Base-by-base conservation (phyloP, 495 filamentous ascomycete species). In the Tuber brumale region DNA sequence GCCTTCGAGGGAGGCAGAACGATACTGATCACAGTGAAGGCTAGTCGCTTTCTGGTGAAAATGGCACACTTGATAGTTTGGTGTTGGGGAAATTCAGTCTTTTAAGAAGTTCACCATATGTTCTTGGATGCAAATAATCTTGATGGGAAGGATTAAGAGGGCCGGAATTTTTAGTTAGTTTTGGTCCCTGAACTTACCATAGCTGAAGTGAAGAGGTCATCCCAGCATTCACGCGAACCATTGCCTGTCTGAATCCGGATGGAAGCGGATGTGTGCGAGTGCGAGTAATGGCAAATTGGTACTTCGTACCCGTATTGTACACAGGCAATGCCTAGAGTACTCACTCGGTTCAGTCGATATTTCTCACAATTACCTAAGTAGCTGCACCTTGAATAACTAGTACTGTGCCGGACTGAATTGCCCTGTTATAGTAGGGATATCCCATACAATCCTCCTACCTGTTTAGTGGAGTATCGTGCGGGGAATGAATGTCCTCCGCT, bases 161-260 rank as follows among this genome's bases (percentile, higher is more conserved):
- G 23, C 14, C 27, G 57, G 57, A 35, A 66, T 35, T 66, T 35
- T 66, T 35, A 8, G 27, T 66, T 7, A 4, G 27, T 66, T 35
- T 66, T 66, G 57, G 51, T 0, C n/a, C 27, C 27, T 31, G 12
- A 51, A 51, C 48, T 27, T 27, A 31, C 27, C 27, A 3, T 1
- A 35, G 57, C 57, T 66, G 57, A 66, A 27, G 14, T 10, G 23
- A 57, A 31, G 51, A 27, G 51, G 51, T 61, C 51, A 57, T 10
- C n/a, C n/a, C 48, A 14, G 51, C 18, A 35, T 66, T 66, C 57
- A 66, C 27, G 57, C 57, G 27, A 66, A 66, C 27, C 27, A 66
- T 66, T 35, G 57, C 57, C 57, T 66, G 57, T 66, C 5, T 66
- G 27, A 66, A 66, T 66, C 57, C 57, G 57, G 57, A 66, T 66